Percentiles rank a stretch among this genome's conserved stretches.
These are phyloP conservation scores for Monosporozyma aquatica DNA, from an alignment of 805 yeast species.

Conservation along the genomic window DNA sequence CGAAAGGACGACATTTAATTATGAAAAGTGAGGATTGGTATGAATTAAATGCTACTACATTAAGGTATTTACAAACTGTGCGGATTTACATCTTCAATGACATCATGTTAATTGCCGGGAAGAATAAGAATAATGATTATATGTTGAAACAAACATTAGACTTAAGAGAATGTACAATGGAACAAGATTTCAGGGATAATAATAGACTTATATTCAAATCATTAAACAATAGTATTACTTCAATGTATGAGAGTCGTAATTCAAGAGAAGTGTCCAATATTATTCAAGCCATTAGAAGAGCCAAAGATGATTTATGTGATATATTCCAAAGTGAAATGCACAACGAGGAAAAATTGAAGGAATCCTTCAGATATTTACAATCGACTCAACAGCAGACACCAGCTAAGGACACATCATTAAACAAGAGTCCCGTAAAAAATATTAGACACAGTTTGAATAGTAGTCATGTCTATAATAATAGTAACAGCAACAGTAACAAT, in stretches of 20 bases:
- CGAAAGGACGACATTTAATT: constrained; percentile 61
- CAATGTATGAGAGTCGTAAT: constrained; percentile 20
- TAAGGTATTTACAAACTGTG: constrained; percentile 68
- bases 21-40: constrained; percentile 79
- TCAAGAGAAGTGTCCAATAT: constrained; percentile 33
- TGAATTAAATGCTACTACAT: constrained; percentile 76
- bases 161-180: constrained; percentile 46
- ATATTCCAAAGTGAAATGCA: constrained; percentile 43
- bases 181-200: constrained; percentile 21
- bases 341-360: constrained; percentile 36
- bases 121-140: constrained; percentile 40
- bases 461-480: no score
- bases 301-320: constrained; percentile 50
- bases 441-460: constrained; percentile 7
- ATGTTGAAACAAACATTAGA: constrained; percentile 78
- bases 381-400: constrained; percentile 30
- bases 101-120: constrained; percentile 61
- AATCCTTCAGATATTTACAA: constrained; percentile 36
- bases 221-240: constrained; percentile 4
- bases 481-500: no score
- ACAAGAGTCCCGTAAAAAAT: constrained; percentile 27
- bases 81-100: constrained; percentile 76
- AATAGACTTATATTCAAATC: constrained; percentile 15
- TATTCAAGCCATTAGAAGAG: constrained; percentile 47
- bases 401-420: constrained; percentile 20